A percentile compares a stretch with the other conserved stretches of the same genome.
phyloP scores from a whole-genome alignment of 345 rosid species.

The Carallia pectinifolia region DNA sequence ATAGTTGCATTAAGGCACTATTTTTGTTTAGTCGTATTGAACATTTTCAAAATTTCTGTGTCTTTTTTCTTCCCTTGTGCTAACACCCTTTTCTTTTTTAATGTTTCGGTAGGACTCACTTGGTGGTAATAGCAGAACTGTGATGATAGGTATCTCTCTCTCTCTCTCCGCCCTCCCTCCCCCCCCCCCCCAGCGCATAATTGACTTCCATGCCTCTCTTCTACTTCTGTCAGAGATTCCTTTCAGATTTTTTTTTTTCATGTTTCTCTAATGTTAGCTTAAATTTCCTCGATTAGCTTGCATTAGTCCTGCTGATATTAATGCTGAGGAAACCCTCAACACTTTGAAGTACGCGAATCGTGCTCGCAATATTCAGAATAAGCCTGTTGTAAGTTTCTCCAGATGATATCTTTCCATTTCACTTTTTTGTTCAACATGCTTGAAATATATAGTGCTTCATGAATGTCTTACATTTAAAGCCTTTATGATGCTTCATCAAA shows the following conservation, averaged over 20 bases:
- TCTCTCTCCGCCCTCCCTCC: neutral
- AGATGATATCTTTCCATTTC: slow-evolving; percentile 7
- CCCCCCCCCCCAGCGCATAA: too few species aligned
- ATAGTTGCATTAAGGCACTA: neutral
- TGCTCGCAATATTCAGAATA: slow-evolving; percentile 94
- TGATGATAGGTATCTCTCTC: slow-evolving; percentile 77
- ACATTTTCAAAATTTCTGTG: too few species aligned
- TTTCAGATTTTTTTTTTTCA: neutral
- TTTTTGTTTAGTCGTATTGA: too few species aligned
- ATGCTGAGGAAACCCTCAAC: slow-evolving; percentile 97
- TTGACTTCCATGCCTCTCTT: neutral
- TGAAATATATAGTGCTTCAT: slow-evolving; percentile 1
- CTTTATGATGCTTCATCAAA: slow-evolving; percentile 2
- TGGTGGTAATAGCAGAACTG: slow-evolving; percentile 98
- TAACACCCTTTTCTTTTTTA: neutral
- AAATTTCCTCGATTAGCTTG: slow-evolving; percentile 54
- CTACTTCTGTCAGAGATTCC: slow-evolving; percentile 1
- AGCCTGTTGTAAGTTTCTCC: slow-evolving; percentile 82
- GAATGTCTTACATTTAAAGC: neutral
- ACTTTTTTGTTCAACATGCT: neutral
- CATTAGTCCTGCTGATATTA: slow-evolving; percentile 98
- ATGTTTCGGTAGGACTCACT: slow-evolving; percentile 82
- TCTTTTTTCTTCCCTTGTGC: neutral
- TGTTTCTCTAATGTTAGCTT: neutral
- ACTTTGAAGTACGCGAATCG: slow-evolving; percentile 98